A percentile compares a stretch with the other conserved stretches of the same genome.
These are phyloP conservation scores for Holtermanniella nyarrowii DNA, from an alignment of 768 basidiomycete genomes.

Conservation along the genomic window DNA sequence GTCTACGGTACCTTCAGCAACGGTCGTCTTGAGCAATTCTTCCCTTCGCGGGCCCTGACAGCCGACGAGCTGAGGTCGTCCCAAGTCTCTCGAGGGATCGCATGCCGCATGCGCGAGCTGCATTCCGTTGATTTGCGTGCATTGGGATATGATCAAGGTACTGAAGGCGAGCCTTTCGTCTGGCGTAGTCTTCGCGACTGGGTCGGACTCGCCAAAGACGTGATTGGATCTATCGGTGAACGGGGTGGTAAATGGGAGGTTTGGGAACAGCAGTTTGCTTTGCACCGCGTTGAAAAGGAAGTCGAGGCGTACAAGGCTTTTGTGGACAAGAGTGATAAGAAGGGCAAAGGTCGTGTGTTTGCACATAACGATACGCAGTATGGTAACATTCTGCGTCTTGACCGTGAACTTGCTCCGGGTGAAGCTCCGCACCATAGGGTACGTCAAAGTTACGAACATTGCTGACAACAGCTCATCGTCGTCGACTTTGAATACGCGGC, in stretches of 20 bases:
- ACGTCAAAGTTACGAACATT: constrained; percentile 16
- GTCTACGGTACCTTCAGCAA: constrained; percentile 93
- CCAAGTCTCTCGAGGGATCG: constrained; percentile 71
- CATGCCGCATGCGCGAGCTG: constrained; percentile 88
- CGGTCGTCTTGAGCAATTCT: constrained; percentile 91
- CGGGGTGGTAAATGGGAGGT: constrained; percentile 30
- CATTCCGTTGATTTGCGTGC: constrained; percentile 76
- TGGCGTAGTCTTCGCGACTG: constrained; percentile 36
- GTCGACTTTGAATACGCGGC: constrained; percentile 97
- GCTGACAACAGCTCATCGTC: constrained; percentile 62
- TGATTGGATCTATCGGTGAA: constrained; percentile 50
- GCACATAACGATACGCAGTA: constrained; percentile 91
- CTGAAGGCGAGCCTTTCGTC: constrained; percentile 25
- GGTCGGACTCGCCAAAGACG: constrained; percentile 60
- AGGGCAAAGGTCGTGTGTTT: constrained; percentile 53
- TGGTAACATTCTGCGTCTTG: constrained; percentile 76
- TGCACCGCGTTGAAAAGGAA: constrained; percentile 54
- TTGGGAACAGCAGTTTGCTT: constrained; percentile 48
- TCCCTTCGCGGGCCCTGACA: constrained; percentile 72
- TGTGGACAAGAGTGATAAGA: constrained; percentile 54
- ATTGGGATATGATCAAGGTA: constrained; percentile 43
- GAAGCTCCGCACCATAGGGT: constrained; percentile 69
- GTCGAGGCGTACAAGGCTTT: constrained; percentile 64
- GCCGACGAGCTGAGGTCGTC: constrained; percentile 68
- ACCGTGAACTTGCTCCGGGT: constrained; percentile 45